Evolutionary conservation across 352 stramenopile genomes (phyloP).

Genomic region (Labyrinthula sp.): DNA sequence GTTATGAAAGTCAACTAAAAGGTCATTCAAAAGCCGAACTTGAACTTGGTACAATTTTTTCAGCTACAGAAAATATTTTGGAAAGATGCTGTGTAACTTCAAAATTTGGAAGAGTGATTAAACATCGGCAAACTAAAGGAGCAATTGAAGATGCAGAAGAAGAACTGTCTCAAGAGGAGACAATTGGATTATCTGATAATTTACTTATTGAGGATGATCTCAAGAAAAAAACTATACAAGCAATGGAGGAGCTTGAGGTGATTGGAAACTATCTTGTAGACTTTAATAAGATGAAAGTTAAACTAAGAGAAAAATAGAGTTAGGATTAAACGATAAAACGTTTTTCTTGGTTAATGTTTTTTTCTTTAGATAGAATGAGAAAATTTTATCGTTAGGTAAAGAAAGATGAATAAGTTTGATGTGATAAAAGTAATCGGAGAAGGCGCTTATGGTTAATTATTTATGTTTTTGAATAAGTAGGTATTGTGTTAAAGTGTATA

Average conservation of each 20-base stretch:
- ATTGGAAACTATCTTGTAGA: conserved; percentile 74
- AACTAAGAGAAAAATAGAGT: no score
- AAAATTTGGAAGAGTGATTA: neutral
- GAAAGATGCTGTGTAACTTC: conserved; percentile 20
- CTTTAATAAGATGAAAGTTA: conserved; percentile 52
- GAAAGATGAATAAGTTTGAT: conserved; percentile 75
- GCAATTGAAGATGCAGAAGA: conserved; percentile 13
- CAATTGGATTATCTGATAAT: conserved; percentile 12
- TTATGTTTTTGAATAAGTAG: no score
- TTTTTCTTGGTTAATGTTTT: no score
- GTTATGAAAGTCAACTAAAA: no score
- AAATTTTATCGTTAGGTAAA: no score
- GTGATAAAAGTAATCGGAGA: conserved; percentile 71
- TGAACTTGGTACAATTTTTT: neutral
- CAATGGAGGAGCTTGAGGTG: conserved; percentile 62
- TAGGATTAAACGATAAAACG: no score
- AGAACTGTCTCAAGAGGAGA: neutral
- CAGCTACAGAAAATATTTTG: conserved; percentile 17
- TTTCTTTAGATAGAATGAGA: no score
- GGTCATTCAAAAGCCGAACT: no score
- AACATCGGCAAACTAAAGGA: conserved; percentile 17
- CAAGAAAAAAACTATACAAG: conserved; percentile 53
- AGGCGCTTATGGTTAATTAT: conserved; percentile 71
- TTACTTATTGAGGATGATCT: conserved; percentile 45
- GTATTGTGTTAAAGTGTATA: conserved; percentile 30